These are phyloP conservation scores for Mayamaea pseudoterrestris DNA, from an alignment of 108 stramenopile species.

Conservation along the genomic window DNA sequence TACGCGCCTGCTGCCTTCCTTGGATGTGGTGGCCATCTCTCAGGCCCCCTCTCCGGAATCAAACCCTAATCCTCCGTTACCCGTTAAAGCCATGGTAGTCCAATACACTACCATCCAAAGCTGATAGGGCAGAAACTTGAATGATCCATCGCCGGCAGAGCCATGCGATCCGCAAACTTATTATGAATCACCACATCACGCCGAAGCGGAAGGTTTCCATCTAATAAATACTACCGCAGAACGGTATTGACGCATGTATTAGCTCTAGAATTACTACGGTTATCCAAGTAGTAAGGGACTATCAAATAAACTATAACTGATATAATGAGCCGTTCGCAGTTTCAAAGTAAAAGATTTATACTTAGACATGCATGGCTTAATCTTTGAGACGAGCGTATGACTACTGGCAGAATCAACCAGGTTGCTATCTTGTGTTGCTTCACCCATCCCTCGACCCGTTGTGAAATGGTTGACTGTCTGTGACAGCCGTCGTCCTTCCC, in stretches of 20 bases:
- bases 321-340: conserved; percentile 99
- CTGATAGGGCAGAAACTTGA: conserved; percentile 97
- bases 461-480: too few relatives aligned
- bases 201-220: conserved; percentile 87
- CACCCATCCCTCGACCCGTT: too few relatives aligned
- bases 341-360: conserved; percentile 87
- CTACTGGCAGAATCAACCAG: conserved; percentile 99
- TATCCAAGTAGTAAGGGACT: conserved; percentile 98
- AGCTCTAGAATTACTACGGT: conserved; percentile 98
- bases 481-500: too few relatives aligned
- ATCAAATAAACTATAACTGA: conserved; percentile 99
- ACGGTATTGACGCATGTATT: conserved; percentile 90
- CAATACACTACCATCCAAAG: conserved; percentile 95
- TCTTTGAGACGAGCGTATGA: conserved; percentile 99
- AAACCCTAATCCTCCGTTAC: conserved; percentile 93
- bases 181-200: conserved; percentile 91
- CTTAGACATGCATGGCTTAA: conserved; percentile 99
- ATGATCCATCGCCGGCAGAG: conserved; percentile 80
- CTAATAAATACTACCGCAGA: conserved; percentile 93
- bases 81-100: conserved; percentile 94
- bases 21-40: conserved; percentile 97
- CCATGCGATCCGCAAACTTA: conserved; percentile 88
- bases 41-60: conserved; percentile 99
- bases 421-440: conserved; percentile 33
- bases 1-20: conserved; percentile 97